Base-by-base conservation (phyloP, 192 early-diverging fungal genomes). In the Coemansia sp. region DNA sequence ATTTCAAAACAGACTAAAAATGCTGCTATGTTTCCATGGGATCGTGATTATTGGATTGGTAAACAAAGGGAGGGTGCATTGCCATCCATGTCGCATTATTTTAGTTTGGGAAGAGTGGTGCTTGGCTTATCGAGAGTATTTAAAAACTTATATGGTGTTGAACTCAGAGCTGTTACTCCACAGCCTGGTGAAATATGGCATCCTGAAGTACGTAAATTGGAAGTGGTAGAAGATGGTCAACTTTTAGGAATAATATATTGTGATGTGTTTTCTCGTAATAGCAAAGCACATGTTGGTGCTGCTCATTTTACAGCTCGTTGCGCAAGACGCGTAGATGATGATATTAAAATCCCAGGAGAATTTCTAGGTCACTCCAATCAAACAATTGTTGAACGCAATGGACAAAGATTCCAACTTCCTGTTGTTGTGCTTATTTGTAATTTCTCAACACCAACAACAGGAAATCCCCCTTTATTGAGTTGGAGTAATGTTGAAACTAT, bases 261-360 rank as follows among this genome's bases (percentile, higher is more conserved):
- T 60, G 97, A 99, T 70, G 84, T 97, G 36, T 95, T 92, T 73
- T 74, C 74, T 11, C 88, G 97, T n/a, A 67, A 66, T 27, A 88
- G 86, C 42, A 91, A 90, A 63, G 91, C 93, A 29, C 85, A 81
- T 42, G 85, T 89, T 29, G 89, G 87, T 64, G 93, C 97, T 0
- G 97, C 97, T 2, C 97, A 99, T 82, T 99, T 97, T 67, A 98
- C 97, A 0, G 89, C 97, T 0, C 85, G 93, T 11, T 95, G 94
- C 36, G 93, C 94, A 0, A 85, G 97, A 14, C 84, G 93, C 4
- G 80, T 97, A 2, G 91, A 95, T 74, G 87, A 94, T 63, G 94
- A 96, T 51, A 84, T 83, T 32, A 53, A 52, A 3, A 58, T 72
- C 4, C 11, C 51, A 19, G 61, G 54, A 5, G 42, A 21, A 22